phyloP scores from a whole-genome alignment of 768 basidiomycete genomes.

The Rhodotorula babjevae region DNA sequence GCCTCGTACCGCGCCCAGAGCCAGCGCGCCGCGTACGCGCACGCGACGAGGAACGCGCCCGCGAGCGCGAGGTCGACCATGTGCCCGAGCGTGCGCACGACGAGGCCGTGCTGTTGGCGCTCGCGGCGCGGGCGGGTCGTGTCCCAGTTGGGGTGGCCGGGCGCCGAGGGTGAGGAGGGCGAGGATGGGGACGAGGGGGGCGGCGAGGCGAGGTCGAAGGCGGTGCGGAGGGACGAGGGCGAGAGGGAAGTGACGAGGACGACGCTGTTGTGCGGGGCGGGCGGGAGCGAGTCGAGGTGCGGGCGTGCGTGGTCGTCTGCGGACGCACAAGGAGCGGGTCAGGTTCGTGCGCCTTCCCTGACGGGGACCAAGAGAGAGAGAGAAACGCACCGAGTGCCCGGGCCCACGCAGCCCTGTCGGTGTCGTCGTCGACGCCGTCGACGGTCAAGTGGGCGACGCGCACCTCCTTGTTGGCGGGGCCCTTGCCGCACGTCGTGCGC shows the following conservation, averaged over 20 bases:
- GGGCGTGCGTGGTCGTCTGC: constrained; percentile 12
- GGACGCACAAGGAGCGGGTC: not conserved
- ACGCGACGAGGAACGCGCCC: not conserved
- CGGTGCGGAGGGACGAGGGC: not conserved
- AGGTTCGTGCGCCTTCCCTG: too few relatives aligned
- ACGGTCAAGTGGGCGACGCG: constrained; percentile 8
- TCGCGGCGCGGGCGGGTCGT: not conserved
- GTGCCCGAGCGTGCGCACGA: not conserved
- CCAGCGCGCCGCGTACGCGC: not conserved
- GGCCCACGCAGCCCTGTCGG: not conserved
- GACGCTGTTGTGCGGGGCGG: constrained; percentile 21
- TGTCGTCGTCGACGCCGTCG: not conserved
- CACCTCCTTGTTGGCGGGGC: constrained; percentile 24
- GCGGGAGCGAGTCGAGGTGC: constrained; percentile 4
- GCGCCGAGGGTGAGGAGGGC: not conserved
- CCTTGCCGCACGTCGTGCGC: constrained; percentile 21
- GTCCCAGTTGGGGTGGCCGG: too few relatives aligned
- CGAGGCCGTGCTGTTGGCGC: not conserved
- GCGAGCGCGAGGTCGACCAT: not conserved
- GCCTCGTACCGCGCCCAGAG: not conserved
- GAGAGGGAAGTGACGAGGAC: constrained; percentile 22
- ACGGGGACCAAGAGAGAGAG: too few relatives aligned
- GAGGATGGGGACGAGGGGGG: not conserved
- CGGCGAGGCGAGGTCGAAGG: constrained; percentile 26
- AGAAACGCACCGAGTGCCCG: constrained; percentile 5